Conservation (phyloP, 345 rosid species). For the Brassica incana region DNA sequence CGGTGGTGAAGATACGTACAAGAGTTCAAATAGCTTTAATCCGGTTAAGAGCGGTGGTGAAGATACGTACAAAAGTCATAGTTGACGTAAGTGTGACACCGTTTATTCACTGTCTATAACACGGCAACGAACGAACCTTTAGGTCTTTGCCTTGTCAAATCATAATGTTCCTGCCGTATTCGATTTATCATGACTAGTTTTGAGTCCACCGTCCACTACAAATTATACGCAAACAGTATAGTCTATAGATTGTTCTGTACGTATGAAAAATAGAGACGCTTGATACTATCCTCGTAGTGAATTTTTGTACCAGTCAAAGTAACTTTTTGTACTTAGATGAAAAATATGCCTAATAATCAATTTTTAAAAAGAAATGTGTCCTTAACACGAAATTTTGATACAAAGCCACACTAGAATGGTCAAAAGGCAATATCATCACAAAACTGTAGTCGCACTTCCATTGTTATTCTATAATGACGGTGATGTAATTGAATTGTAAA, state of each 20-base stretch:
- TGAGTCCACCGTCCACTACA: not conserved
- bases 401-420: conserved; percentile 1
- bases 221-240: not conserved
- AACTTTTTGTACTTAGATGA: not conserved
- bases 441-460: conserved; percentile 5
- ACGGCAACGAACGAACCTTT: conserved; percentile 25
- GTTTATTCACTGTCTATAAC: conserved; percentile 27
- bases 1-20: not conserved
- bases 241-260: not conserved
- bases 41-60: conserved; percentile 9
- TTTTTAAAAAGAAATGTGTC: not conserved
- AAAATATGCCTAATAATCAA: not conserved
- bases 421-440: conserved; percentile 20
- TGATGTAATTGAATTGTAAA: conserved; percentile 5
- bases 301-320: not conserved
- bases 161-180: conserved; percentile 14
- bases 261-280: not conserved
- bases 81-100: conserved; percentile 18
- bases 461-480: not conserved
- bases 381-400: not conserved
- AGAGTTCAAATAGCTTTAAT: conserved; percentile 4
- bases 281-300: not conserved
- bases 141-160: conserved; percentile 28
- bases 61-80: conserved; percentile 7
- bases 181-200: conserved; percentile 20